Base-by-base conservation (phyloP, 2,329 filamentous ascomycete species). In the Dichotomopilus funicola region DNA sequence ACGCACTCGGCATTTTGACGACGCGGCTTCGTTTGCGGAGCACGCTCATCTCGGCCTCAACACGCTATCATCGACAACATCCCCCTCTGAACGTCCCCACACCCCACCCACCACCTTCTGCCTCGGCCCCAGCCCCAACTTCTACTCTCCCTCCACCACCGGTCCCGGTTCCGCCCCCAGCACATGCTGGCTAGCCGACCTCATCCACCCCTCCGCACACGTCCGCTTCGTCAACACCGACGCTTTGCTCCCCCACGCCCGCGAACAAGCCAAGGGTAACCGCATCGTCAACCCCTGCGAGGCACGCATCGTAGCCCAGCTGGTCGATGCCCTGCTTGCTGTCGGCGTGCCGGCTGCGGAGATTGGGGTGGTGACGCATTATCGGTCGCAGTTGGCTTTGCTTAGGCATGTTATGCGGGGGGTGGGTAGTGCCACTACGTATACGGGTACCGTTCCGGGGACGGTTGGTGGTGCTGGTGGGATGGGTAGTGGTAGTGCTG, bases 361-460 rank as follows among this genome's bases (percentile, higher is more conserved):
- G 51, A 91, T 99, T 55, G 94, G 94, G 47, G 87, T 99, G 62
- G 96, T 99, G 75, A 96, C 94, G 12, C 91, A 96, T 71, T 99
- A 99, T 71, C 88, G 94, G 56, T 91, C 88, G 5, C 94, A 99
- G 70, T 82, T 99, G 1, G 85, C 89, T 0, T 76, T 96, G 2
- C 78, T 99, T 1, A 88, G 89, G 61, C 83, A 91, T 58, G 78
- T 78, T 63, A 12, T 8, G 27, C 19, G 27, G 11, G 5, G 13
- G 9, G 12, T 31, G 12, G 11, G 8, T 7, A 4, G 27, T n/a
- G 10, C 38, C 10, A 41, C 38, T 41, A n/a, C 10, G n/a, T n/a
- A n/a, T n/a, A n/a, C n/a, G n/a, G n/a, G n/a, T n/a, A n/a, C n/a
- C n/a, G n/a, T n/a, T n/a, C 19, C 19, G 19, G 19, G 19, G 19